A percentile compares a stretch with the other conserved stretches of the same genome.
Conservation (phyloP, 2,329 filamentous ascomycete species). For the Thyridium curvatum region DNA sequence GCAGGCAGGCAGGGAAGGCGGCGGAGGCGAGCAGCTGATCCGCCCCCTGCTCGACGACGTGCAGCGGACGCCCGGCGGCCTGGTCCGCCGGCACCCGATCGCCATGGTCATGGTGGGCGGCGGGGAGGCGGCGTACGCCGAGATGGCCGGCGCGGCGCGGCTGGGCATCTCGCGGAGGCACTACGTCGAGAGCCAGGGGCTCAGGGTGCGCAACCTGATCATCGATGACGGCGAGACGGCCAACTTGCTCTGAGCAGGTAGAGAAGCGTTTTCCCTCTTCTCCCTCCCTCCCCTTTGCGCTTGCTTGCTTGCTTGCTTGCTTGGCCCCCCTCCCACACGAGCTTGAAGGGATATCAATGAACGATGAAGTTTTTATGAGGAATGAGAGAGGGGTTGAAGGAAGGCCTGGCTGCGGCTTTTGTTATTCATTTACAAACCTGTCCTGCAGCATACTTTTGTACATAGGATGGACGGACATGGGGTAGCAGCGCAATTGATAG, state of each 20-base stretch:
- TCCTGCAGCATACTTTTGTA: no score
- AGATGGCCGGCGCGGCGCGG: constrained; percentile 56
- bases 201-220: constrained; percentile 72
- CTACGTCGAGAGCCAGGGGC: constrained; percentile 72
- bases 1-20: constrained; percentile 17
- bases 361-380: no score
- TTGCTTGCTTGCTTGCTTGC: no score
- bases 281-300: no score
- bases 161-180: constrained; percentile 75
- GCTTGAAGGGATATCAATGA: no score
- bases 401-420: no score
- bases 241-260: not conserved
- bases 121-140: constrained; percentile 56
- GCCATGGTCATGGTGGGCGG: constrained; percentile 80
- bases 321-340: no score
- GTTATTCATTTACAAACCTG: no score
- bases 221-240: constrained; percentile 37
- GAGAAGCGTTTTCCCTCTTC: not conserved
- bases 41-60: constrained; percentile 68
- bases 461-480: no score
- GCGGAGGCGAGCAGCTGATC: constrained; percentile 24
- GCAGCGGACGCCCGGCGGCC: constrained; percentile 65
- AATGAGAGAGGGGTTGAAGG: no score
- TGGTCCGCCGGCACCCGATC: constrained; percentile 65
- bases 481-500: no score